Evolutionary conservation across 1,139 yeast species (phyloP), one percentile per base, ranked within the genome.

Genomic region (Martiniozyma asiatica): DNA sequence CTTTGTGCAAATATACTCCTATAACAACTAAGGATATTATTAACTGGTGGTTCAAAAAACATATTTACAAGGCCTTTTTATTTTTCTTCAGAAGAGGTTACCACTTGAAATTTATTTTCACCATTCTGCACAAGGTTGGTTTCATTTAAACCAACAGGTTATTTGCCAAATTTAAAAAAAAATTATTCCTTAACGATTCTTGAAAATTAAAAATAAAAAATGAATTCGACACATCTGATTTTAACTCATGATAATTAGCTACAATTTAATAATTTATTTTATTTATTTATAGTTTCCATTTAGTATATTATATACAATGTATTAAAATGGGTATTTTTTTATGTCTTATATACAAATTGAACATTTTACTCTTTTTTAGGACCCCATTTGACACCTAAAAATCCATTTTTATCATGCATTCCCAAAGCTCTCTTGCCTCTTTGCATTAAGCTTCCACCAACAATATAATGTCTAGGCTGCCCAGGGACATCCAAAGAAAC

Each of bases 351-450:
- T n/a, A n/a, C n/a, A n/a, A n/a, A n/a, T n/a, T n/a, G n/a, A n/a
- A n/a, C n/a, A n/a, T n/a, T 14, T 28, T 56, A 61, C 31, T 70
- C 71, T 42, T 68, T 69, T 52, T 70, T 76, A 14, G 84, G 78
- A 1, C 94, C 94, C 94, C 94, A 82, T 44, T 73, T 77, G 27
- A 81, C 72, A 11, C 93, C 93, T 40, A 81, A 61, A 48, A 81
- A 79, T 1, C 89, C 87, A 12, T 38, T 39, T 9, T 37, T 26
- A 13, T 39, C 40, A 25, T 45, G 35, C 4, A 46, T 29, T 8
- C 41, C 45, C 16, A 40, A 24, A 17, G 37, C 39, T 22, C 35
- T 44, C 20, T 41, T 43, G 15, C 42, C 32, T 6, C 39, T 29
- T 6, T 42, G 32, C 17, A 34, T 45, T 31, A 47, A 39, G 3